Evolutionary conservation across 805 yeast species (phyloP).

Genomic region (Tetrapisispora iriomotensis): DNA sequence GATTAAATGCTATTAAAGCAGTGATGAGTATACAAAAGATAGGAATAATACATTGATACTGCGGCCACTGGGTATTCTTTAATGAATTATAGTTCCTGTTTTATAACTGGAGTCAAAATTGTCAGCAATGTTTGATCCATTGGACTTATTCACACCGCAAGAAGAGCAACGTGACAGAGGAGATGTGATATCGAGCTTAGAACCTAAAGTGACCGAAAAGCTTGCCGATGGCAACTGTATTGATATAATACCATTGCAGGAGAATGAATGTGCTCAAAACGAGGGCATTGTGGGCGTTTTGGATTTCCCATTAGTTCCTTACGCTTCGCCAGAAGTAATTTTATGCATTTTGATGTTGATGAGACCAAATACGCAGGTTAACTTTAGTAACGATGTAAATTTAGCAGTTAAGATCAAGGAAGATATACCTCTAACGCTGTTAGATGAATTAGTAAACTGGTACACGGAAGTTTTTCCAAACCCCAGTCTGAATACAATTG

Average conservation of each 20-base stretch:
- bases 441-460: conserved; percentile 37
- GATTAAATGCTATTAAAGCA: too few species aligned
- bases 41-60: too few species aligned
- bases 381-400: conserved; percentile 31
- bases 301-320: conserved; percentile 44
- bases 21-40: too few species aligned
- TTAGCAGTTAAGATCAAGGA: conserved; percentile 5
- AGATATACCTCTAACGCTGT: conserved; percentile 6
- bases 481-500: conserved; percentile 19
- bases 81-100: too few species aligned
- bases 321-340: conserved; percentile 41
- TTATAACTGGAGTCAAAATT: too few species aligned
- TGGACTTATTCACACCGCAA: conserved; percentile 28
- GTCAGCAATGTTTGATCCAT: conserved; percentile 29
- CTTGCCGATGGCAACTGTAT: too few species aligned
- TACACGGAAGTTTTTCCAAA: conserved; percentile 28
- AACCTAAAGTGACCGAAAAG: too few species aligned
- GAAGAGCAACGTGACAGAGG: conserved; percentile 4
- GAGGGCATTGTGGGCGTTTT: conserved; percentile 34
- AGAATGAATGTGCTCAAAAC: background rate
- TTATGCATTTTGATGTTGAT: conserved; percentile 38
- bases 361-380: conserved; percentile 39
- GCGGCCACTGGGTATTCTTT: too few species aligned
- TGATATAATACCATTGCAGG: too few species aligned
- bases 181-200: too few species aligned